phyloP scores from a whole-genome alignment of 2,329 filamentous ascomycete species.

The Trichoderma sp. region DNA sequence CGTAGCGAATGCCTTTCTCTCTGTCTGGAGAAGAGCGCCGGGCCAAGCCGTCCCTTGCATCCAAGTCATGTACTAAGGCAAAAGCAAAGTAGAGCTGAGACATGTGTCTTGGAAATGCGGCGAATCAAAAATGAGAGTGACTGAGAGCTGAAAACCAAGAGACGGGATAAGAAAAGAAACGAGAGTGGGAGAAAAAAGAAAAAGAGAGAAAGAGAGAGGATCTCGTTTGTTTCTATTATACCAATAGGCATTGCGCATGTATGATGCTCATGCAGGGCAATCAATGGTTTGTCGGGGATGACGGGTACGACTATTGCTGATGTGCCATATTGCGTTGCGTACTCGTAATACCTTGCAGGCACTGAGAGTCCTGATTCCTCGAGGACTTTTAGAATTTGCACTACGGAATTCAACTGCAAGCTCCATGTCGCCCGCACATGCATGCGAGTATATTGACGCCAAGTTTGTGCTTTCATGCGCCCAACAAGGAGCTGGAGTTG shows the following conservation, averaged over 20 bases:
- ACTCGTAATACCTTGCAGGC: not conserved
- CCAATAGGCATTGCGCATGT: not conserved
- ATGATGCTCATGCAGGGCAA: not conserved
- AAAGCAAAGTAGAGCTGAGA: conserved; percentile 9
- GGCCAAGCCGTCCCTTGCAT: not conserved
- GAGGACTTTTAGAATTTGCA: not conserved
- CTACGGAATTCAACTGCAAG: not conserved
- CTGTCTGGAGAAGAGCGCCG: not conserved
- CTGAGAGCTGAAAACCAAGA: conserved; percentile 1
- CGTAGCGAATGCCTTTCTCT: not conserved
- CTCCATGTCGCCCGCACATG: not conserved
- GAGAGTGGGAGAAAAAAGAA: not conserved
- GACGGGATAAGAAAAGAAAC: not conserved
- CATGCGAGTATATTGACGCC: not conserved
- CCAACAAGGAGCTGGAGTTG: not conserved
- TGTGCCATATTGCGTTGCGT: not conserved
- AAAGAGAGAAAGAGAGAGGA: not conserved
- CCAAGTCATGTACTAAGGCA: not conserved
- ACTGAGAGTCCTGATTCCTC: not conserved
- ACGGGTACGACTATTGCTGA: not conserved
- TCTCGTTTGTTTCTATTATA: not conserved
- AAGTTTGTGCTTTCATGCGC: not conserved
- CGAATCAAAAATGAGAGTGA: conserved; percentile 4
- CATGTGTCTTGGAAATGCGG: not conserved
- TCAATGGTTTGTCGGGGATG: not conserved